phyloP scores from a whole-genome alignment of 176 grass and related monocot genomes.

The Panicum miliaceum region DNA sequence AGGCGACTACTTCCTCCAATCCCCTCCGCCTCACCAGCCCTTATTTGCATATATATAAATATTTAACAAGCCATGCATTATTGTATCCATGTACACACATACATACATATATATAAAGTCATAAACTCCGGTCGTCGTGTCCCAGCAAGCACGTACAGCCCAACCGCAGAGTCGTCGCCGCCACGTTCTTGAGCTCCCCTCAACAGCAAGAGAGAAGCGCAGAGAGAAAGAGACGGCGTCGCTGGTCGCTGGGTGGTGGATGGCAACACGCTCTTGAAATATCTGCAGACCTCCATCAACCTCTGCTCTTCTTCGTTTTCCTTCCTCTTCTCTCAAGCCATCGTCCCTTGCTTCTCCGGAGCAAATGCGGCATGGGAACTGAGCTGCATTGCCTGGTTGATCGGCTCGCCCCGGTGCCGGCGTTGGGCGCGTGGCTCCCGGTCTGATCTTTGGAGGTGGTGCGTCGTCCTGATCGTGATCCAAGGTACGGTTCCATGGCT shows the following conservation, averaged over 20 bases:
- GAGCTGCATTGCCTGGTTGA: not conserved
- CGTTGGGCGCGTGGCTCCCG: not conserved
- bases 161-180: slow-evolving; percentile 32
- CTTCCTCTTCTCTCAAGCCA: not conserved
- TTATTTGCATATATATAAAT: slow-evolving; percentile 1
- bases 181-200: slow-evolving; percentile 42
- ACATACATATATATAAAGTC: not conserved
- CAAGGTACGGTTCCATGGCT: slow-evolving; percentile 30
- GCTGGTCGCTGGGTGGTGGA: not conserved
- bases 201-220: slow-evolving; percentile 43
- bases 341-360: not conserved
- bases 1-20: slow-evolving; percentile 34
- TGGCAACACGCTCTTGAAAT: slow-evolving; percentile 24
- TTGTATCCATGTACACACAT: not conserved
- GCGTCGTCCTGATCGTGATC: not conserved
- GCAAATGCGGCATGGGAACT: slow-evolving; percentile 34
- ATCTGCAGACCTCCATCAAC: not conserved
- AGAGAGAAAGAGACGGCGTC: not conserved
- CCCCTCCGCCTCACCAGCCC: not conserved
- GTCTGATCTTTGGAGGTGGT: slow-evolving; percentile 14
- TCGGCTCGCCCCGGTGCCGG: not conserved
- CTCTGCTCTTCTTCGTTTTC: not conserved
- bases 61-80: not conserved
- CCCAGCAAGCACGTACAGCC: slow-evolving; percentile 33
- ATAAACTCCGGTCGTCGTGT: slow-evolving; percentile 33